Conservation (phyloP, 805 yeast genomes). For the Candida alai region DNA sequence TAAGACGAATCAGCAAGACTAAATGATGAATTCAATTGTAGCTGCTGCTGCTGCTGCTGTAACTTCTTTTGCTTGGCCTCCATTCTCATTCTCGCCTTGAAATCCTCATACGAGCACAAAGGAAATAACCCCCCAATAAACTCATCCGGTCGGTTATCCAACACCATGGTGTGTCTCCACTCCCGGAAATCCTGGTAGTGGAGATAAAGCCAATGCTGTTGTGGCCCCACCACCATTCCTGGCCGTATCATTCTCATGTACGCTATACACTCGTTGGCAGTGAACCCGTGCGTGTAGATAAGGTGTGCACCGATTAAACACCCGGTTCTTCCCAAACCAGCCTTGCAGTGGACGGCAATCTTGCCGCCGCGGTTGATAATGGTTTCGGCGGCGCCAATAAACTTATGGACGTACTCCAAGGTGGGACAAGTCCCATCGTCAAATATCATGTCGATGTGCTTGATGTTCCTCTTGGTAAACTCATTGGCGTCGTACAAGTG, state of each 20-base stretch:
- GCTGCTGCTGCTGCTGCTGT: slow-evolving; percentile 31
- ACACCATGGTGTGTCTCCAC: slow-evolving; percentile 89
- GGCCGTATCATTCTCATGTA: slow-evolving; percentile 96
- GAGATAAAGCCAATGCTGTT: slow-evolving; percentile 96
- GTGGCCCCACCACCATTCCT: slow-evolving; percentile 99
- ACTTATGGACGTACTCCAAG: slow-evolving; percentile 85
- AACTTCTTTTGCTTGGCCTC: slow-evolving; percentile 35
- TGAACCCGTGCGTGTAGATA: slow-evolving; percentile 93
- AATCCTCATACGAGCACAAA: slow-evolving; percentile 58
- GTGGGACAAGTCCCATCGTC: slow-evolving; percentile 99
- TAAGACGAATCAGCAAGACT: slow-evolving; percentile 46
- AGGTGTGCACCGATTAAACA: slow-evolving; percentile 96
- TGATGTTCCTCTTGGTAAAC: slow-evolving; percentile 77
- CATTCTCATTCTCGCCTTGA: slow-evolving; percentile 48
- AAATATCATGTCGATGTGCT: slow-evolving; percentile 92
- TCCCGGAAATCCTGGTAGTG: slow-evolving; percentile 95
- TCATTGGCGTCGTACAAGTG: slow-evolving; percentile 83
- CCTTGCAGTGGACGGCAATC: slow-evolving; percentile 98
- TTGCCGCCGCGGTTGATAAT: slow-evolving; percentile 83
- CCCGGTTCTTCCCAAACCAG: slow-evolving; percentile 97
- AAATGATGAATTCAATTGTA: slow-evolving; percentile 25
- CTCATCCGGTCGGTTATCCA: slow-evolving; percentile 64
- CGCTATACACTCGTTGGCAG: slow-evolving; percentile 95
- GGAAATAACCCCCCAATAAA: slow-evolving; percentile 66
- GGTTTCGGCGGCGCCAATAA: slow-evolving; percentile 93